A percentile compares a stretch with the other conserved stretches of the same genome.
These are phyloP conservation scores for Nothophoma quercina DNA, from an alignment of 2,329 filamentous ascomycete species.

Conservation along the genomic window DNA sequence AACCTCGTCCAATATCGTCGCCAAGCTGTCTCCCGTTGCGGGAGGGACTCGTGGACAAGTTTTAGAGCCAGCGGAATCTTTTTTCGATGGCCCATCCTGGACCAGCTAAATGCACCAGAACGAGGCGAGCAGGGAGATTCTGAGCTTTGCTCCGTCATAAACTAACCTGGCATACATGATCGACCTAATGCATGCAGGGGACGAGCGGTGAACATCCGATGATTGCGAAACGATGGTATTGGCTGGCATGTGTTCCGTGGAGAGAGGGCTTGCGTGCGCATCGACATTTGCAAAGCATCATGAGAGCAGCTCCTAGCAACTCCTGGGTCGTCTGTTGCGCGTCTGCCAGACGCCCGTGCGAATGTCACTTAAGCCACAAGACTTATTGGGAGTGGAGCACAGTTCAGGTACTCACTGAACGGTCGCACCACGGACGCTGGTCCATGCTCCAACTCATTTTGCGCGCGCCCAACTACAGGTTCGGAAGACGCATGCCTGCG, in stretches of 20 bases:
- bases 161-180: constrained; percentile 9
- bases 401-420: constrained; percentile 17
- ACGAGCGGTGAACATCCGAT: constrained; percentile 11
- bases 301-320: constrained; percentile 1
- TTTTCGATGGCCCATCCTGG: neutral
- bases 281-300: constrained; percentile 15
- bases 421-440: constrained; percentile 27
- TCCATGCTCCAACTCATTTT: constrained; percentile 27
- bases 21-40: constrained; percentile 27
- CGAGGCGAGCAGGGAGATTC: constrained; percentile 17
- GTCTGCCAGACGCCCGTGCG: constrained; percentile 3
- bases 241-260: constrained; percentile 1
- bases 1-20: constrained; percentile 30
- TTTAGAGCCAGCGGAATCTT: constrained; percentile 12
- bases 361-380: constrained; percentile 17
- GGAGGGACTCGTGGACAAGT: constrained; percentile 7
- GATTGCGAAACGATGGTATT: neutral
- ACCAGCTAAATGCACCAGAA: no score
- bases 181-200: constrained; percentile 9
- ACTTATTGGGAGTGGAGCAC: constrained; percentile 5
- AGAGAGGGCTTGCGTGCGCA: constrained; percentile 16
- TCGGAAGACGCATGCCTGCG: constrained; percentile 16
- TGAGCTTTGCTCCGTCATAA: neutral
- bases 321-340: constrained; percentile 5
- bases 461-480: constrained; percentile 23